Evolutionary conservation across 805 yeast species (phyloP), one percentile per base, ranked within the genome.

Genomic region (Saccharomycopsis capsularis): DNA sequence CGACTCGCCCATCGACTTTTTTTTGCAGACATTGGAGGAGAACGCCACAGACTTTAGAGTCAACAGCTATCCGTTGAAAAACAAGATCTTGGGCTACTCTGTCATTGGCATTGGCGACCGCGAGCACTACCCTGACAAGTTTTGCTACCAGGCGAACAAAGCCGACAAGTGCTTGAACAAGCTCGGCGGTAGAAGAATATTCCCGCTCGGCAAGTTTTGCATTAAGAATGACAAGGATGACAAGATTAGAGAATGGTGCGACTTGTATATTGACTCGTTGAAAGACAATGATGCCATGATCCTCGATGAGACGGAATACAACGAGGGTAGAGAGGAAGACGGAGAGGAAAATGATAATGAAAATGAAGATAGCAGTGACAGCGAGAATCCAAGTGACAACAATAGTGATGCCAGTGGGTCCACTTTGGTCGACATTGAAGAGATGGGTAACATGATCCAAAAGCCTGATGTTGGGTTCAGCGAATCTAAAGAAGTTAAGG

Each of bases 1-100:
- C 0, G 97, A 89, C 63, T 85, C 95, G 1, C 96, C 97, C 13
- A 73, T 90, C 29, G 97, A 89, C 63, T 90, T 79, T 60, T 87
- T 88, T 63, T 68, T 89, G 49, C 95, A 86, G 58, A 80, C 85
- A 40, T 69, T 89, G 56, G 73, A 78, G 54, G 96, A 89, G 48
- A 87, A 95, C 1, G 78, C 78, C 53, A 82, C 82, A 53, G 97
- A 89, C 63, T 87, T 87, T 68, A 73, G 96, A 56, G 76, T 89
- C 30, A 95, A 88, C 60, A 85, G 85, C 53, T 81, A 78, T 55
- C 96, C 96, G 3, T 68, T 89, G 57, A 25, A 27, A 18, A 41
- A 38, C 15, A 65, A 72, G 36, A 63, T 90, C 18, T 71, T 81
- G 3, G 97, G 96, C 0, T 90, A 83, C 60, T 75, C 95, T 1